Evolutionary conservation across 73 alveolate genomes (phyloP).

Genomic region (Diophrys appendiculata): DNA sequence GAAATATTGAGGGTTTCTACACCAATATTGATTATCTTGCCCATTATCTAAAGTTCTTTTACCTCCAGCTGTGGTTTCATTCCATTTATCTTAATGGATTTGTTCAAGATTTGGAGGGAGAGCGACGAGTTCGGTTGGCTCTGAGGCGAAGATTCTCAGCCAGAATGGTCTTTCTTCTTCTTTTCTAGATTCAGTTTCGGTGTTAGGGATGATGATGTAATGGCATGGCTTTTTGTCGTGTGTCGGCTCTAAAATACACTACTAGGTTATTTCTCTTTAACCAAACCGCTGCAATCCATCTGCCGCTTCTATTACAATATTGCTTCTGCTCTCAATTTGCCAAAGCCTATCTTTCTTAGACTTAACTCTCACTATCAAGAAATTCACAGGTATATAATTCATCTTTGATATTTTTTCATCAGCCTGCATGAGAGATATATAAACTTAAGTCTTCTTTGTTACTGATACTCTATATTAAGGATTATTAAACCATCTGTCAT

Average conservation of each 20-base stretch:
- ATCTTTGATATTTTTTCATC: constrained; percentile 94
- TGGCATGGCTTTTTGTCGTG: constrained; percentile 83
- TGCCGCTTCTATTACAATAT: constrained; percentile 83
- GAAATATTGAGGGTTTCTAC: constrained; percentile 88
- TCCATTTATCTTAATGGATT: constrained; percentile 77
- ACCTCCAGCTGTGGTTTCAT: constrained; percentile 85
- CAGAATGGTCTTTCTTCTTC: constrained; percentile 70
- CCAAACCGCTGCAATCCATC: constrained; percentile 75
- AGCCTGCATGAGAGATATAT: constrained; percentile 94
- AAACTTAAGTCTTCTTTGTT: constrained; percentile 89
- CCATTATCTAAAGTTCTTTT: constrained; percentile 69
- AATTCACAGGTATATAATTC: constrained; percentile 91
- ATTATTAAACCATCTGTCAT: constrained; percentile 97
- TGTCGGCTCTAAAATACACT: constrained; percentile 60
- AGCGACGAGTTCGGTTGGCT: constrained; percentile 70
- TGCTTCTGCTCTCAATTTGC: constrained; percentile 90
- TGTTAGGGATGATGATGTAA: constrained; percentile 72
- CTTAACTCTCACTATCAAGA: constrained; percentile 89
- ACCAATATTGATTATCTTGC: constrained; percentile 79
- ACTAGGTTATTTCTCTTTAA: constrained; percentile 83
- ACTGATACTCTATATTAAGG: constrained; percentile 95
- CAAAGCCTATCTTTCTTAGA: constrained; percentile 94
- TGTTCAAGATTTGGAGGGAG: constrained; percentile 81
- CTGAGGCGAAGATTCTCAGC: constrained; percentile 75
- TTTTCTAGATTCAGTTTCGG: constrained; percentile 55